A percentile compares a stretch with the other conserved stretches of the same genome.
These are phyloP conservation scores for Telopea speciosissima DNA, from an alignment of 177 flowering plant species.

Conservation along the genomic window DNA sequence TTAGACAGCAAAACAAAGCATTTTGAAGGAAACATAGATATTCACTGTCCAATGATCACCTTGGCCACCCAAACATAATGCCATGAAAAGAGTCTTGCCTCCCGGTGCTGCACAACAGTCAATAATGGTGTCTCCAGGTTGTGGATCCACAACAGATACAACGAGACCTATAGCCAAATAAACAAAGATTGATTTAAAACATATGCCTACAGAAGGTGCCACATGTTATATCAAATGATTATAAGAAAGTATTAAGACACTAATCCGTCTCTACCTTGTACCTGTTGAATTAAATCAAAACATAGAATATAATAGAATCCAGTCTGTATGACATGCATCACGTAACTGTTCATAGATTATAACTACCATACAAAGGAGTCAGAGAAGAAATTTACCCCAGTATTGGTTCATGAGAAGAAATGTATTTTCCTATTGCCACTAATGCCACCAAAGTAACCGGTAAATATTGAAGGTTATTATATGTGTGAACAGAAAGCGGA, in stretches of 20 bases:
- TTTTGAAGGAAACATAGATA: not conserved
- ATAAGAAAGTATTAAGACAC: too few relatives aligned
- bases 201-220: not conserved
- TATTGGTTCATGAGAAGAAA: not conserved
- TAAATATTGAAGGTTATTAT: too few relatives aligned
- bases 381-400: not conserved
- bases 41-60: conserved; percentile 33
- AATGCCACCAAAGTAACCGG: not conserved
- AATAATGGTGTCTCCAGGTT: conserved; percentile 68
- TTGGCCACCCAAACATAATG: conserved; percentile 56
- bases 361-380: not conserved
- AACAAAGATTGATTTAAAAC: not conserved
- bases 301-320: not conserved
- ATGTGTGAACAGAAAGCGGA: too few relatives aligned
- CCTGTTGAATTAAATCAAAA: not conserved
- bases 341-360: not conserved
- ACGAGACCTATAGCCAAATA: conserved; percentile 52
- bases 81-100: conserved; percentile 94
- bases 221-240: not conserved
- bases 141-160: conserved; percentile 80
- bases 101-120: conserved; percentile 99
- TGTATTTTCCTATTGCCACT: not conserved
- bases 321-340: not conserved
- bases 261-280: not conserved
- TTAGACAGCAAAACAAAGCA: not conserved